These are phyloP conservation scores for Lepidium aucheri DNA, from an alignment of 345 rosid genomes.

Conservation along the genomic window DNA sequence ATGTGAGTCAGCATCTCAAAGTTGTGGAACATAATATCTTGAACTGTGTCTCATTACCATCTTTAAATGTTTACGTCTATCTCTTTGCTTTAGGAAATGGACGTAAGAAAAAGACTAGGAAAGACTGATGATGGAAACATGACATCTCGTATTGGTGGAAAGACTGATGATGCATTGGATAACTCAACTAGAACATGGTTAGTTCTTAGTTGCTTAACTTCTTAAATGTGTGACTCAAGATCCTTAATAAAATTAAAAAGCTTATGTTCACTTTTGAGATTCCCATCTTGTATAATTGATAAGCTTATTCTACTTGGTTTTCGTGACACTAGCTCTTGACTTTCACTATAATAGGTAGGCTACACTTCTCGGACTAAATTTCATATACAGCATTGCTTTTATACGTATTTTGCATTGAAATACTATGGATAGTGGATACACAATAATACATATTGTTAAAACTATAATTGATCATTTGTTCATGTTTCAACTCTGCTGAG, in stretches of 20 bases:
- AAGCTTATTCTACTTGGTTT: neutral
- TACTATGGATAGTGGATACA: neutral
- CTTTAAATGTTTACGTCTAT: constrained; percentile 10
- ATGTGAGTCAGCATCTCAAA: neutral
- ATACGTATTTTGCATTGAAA: neutral
- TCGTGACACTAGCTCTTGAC: neutral
- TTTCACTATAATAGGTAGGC: neutral
- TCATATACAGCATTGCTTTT: neutral
- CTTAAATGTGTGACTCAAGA: neutral
- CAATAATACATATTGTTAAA: neutral
- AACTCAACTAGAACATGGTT: constrained; percentile 87
- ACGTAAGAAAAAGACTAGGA: constrained; percentile 59
- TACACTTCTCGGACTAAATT: neutral
- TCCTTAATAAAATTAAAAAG: neutral
- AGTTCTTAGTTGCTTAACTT: constrained; percentile 8
- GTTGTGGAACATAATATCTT: neutral
- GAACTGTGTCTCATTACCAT: constrained; percentile 6
- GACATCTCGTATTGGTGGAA: constrained; percentile 61
- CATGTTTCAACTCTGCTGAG: neutral
- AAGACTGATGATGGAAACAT: constrained; percentile 50
- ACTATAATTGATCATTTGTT: constrained; percentile 1
- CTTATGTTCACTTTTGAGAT: neutral
- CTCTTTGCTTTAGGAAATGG: constrained; percentile 61
- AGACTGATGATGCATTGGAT: constrained; percentile 68
- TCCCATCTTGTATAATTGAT: neutral